Evolutionary conservation across 345 rosid genomes (phyloP), one percentile per base, ranked within the genome.

Genomic region (Kandelia obovata): DNA sequence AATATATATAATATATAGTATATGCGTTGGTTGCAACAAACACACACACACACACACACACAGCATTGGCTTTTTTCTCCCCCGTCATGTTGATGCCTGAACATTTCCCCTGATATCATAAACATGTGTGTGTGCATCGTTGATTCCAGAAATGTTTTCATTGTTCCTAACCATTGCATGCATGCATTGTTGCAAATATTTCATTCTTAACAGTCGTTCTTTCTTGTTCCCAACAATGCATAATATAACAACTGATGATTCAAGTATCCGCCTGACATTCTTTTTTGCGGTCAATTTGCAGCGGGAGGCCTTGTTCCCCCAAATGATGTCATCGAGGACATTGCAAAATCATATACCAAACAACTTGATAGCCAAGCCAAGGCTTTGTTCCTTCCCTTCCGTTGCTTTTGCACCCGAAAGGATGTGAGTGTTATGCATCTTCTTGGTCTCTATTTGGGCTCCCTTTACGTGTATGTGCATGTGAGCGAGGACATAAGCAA

Each of bases 311-410:
- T 49, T n/a, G 69, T 76, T n/a, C 49, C 72, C 35, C 68, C 62
- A 43, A 61, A 70, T 0, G 77, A 82, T 15, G 77, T 39, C 39
- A 70, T 72, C 7, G 81, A 83, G 0, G 80, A 77, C 0, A 75
- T 64, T 52, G 74, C 78, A 1, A 81, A 70, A 57, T 11, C 74
- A 11, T 64, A 68, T 70, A 74, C 53, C 58, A 77, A 72, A 56
- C 72, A 73, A 55, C 30, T 71, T 39, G 86, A 82, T 0, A 63
- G 60, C 64, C 89, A 82, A 61, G 71, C 80, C 55, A 72, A 67
- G 55, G 92, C 86, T 26, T 7, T 95, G 6, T 87, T 95, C 73
- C 93, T 92, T 31, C 97, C 97, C 6, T 95, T 88, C 71, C 96
- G 92, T 55, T 88, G 93, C 84, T 92, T 86, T 31, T 92, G 97